Percentiles rank a stretch among this genome's conserved stretches.
Conservation (phyloP, 805 yeast species). For the Diddensiella transvaalensis region DNA sequence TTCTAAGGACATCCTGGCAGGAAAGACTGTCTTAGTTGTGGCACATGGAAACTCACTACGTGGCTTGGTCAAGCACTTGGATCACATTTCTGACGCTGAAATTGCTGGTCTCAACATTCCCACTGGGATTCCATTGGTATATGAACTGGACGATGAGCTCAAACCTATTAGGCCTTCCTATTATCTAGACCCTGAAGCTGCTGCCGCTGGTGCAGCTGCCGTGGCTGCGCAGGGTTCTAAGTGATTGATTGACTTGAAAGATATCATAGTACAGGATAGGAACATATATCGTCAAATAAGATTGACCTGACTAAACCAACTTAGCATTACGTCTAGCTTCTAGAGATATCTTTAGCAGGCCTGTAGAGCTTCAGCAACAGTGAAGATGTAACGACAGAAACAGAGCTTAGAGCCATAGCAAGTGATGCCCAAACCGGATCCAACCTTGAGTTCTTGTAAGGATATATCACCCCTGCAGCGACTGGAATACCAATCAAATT, state of each 20-base stretch:
- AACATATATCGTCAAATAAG: no score
- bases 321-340: not conserved
- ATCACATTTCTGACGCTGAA: slow-evolving; percentile 84
- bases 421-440: slow-evolving; percentile 88
- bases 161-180: slow-evolving; percentile 90
- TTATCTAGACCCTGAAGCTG: slow-evolving; percentile 99
- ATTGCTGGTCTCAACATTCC: slow-evolving; percentile 96
- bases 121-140: slow-evolving; percentile 97
- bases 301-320: no score
- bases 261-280: no score
- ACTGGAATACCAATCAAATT: slow-evolving; percentile 84
- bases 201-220: slow-evolving; percentile 99
- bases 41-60: slow-evolving; percentile 99
- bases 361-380: slow-evolving; percentile 56
- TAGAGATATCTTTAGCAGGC: slow-evolving; percentile 18
- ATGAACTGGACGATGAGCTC: slow-evolving; percentile 83
- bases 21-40: slow-evolving; percentile 88
- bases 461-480: slow-evolving; percentile 88
- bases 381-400: slow-evolving; percentile 82
- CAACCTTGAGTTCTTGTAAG: slow-evolving; percentile 63
- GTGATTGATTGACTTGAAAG: no score
- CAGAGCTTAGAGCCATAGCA: slow-evolving; percentile 91
- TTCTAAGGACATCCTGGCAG: slow-evolving; percentile 74
- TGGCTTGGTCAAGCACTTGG: slow-evolving; percentile 94
- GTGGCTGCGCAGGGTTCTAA: slow-evolving; percentile 86